Percentiles rank a stretch among this genome's conserved stretches.
phyloP scores from a whole-genome alignment of 2,329 filamentous ascomycete species.

The Daldinia eschscholtzii region DNA sequence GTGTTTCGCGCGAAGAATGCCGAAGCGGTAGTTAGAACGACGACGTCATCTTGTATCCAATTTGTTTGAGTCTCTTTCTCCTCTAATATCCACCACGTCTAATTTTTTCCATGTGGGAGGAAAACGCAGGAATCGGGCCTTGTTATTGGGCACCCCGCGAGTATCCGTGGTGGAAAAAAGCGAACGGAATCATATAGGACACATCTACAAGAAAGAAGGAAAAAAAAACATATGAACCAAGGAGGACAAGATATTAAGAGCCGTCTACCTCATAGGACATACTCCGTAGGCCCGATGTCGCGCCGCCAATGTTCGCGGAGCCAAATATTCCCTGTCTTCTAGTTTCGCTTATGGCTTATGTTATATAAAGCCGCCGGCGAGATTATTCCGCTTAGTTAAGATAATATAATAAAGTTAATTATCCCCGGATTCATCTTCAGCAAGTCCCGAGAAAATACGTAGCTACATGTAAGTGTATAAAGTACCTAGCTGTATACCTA shows the following conservation, averaged over 20 bases:
- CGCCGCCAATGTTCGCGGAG: slow-evolving; percentile 18
- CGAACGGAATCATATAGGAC: slow-evolving; percentile 9
- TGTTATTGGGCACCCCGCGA: slow-evolving; percentile 10
- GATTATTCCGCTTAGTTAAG: slow-evolving; percentile 13
- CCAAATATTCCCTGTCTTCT: not conserved
- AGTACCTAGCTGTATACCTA: too few species aligned
- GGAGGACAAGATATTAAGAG: not conserved
- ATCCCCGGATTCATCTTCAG: slow-evolving; percentile 29
- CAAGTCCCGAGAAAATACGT: slow-evolving; percentile 32
- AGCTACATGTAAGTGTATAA: slow-evolving; percentile 2
- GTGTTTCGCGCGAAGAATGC: slow-evolving; percentile 22
- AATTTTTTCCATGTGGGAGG: slow-evolving; percentile 21
- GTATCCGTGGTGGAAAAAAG: slow-evolving; percentile 24
- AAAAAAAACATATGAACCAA: not conserved
- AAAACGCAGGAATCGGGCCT: slow-evolving; percentile 22
- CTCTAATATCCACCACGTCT: slow-evolving; percentile 9
- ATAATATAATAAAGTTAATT: slow-evolving; percentile 17
- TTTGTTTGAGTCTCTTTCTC: not conserved
- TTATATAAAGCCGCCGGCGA: slow-evolving; percentile 24
- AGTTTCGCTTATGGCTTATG: slow-evolving; percentile 5
- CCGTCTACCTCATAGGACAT: slow-evolving; percentile 19
- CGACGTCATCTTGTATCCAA: slow-evolving; percentile 15
- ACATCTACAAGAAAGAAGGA: not conserved
- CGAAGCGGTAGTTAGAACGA: slow-evolving; percentile 14
- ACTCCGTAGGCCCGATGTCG: slow-evolving; percentile 33